phyloP scores from a whole-genome alignment of 1,139 yeast species.

The Saccharomyces hybrid region DNA sequence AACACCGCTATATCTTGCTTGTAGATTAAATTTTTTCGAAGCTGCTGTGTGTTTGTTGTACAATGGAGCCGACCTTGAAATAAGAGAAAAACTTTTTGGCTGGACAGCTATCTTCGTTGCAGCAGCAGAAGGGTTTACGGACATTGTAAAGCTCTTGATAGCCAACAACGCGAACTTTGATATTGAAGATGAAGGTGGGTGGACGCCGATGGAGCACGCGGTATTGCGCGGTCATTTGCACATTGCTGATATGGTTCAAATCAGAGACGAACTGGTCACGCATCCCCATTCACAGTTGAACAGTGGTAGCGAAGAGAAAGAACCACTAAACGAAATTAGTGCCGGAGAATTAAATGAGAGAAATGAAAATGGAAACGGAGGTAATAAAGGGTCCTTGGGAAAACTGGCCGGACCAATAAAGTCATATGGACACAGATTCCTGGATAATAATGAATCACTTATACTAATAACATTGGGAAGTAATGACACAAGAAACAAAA shows the following conservation, averaged over 20 bases:
- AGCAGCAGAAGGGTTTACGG: constrained; percentile 72
- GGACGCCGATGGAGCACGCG: constrained; percentile 97
- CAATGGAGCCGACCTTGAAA: constrained; percentile 62
- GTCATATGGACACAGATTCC: constrained; percentile 79
- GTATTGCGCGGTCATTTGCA: constrained; percentile 79
- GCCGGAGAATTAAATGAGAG: not conserved
- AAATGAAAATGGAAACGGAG: constrained; percentile 4
- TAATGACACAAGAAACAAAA: constrained; percentile 59
- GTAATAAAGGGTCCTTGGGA: constrained; percentile 15
- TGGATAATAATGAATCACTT: constrained; percentile 56
- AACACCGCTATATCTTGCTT: constrained; percentile 73
- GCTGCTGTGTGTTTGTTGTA: constrained; percentile 51
- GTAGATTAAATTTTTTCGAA: constrained; percentile 51
- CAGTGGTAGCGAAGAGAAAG: not conserved
- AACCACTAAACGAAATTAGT: not conserved
- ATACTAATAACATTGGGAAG: constrained; percentile 79
- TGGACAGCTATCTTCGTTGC: constrained; percentile 95
- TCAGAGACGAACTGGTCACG: constrained; percentile 29
- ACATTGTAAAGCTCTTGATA: constrained; percentile 50
- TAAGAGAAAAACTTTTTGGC: constrained; percentile 72
- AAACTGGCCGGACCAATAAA: constrained; percentile 44
- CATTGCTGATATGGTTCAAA: constrained; percentile 55
- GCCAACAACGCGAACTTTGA: constrained; percentile 47
- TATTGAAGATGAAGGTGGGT: constrained; percentile 74
- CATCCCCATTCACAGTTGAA: constrained; percentile 13